Conservation (phyloP, 2,329 filamentous ascomycete species). For the Rosellinia necatrix region DNA sequence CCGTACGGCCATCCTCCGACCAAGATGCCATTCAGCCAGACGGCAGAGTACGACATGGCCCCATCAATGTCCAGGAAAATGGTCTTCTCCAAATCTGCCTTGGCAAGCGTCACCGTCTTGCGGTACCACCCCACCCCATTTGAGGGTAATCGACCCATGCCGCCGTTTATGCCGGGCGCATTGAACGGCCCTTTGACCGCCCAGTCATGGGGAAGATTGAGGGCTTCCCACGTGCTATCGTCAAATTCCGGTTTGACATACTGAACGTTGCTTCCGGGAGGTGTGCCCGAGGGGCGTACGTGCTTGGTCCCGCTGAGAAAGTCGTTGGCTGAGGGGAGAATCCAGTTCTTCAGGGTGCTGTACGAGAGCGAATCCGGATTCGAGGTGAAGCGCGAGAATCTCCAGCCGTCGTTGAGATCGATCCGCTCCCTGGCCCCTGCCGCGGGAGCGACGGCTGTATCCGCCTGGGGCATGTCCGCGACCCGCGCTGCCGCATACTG, state of each 20-base stretch:
- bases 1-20: constrained; percentile 58
- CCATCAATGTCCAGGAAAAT: constrained; percentile 48
- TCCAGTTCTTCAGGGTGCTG: constrained; percentile 40
- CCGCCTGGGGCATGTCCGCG: neutral
- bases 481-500: constrained; percentile 16
- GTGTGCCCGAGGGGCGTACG: constrained; percentile 31
- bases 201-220: constrained; percentile 52
- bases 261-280: constrained; percentile 34
- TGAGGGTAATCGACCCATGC: constrained; percentile 51
- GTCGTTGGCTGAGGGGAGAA: constrained; percentile 41
- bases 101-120: constrained; percentile 40
- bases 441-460: neutral
- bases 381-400: constrained; percentile 42
- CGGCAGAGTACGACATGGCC: constrained; percentile 56
- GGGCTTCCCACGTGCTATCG: constrained; percentile 42
- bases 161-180: constrained; percentile 43
- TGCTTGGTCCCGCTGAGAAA: constrained; percentile 37
- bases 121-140: constrained; percentile 60
- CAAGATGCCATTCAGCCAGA: constrained; percentile 56
- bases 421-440: constrained; percentile 38
- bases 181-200: constrained; percentile 48
- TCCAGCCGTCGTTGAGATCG: constrained; percentile 43
- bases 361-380: constrained; percentile 44
- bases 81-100: constrained; percentile 28
- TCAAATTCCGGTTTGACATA: constrained; percentile 39